These are phyloP conservation scores for Penicillium roqueforti DNA, from an alignment of 495 filamentous ascomycete genomes.

Conservation along the genomic window DNA sequence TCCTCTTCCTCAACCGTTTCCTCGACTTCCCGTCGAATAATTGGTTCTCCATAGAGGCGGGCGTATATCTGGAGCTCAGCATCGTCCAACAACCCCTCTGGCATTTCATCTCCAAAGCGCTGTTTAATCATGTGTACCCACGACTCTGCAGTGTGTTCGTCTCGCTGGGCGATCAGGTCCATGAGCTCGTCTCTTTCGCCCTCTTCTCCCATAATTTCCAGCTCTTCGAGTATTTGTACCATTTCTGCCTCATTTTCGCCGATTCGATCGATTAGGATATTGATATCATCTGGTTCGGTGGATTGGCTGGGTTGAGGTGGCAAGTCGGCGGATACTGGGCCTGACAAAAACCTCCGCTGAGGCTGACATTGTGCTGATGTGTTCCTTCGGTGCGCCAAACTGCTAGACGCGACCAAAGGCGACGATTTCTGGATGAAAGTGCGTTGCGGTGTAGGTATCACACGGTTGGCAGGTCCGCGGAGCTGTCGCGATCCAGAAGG, in stretches of 20 bases:
- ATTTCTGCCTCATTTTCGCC: slow-evolving; percentile 34
- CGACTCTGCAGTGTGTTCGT: slow-evolving; percentile 49
- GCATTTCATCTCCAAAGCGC: slow-evolving; percentile 72
- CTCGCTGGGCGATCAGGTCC: slow-evolving; percentile 27
- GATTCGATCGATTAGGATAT: slow-evolving; percentile 38
- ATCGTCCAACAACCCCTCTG: slow-evolving; percentile 63
- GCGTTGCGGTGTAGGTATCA: slow-evolving; percentile 16
- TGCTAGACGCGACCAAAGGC: neutral
- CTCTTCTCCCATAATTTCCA: slow-evolving; percentile 30
- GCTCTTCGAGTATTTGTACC: slow-evolving; percentile 32
- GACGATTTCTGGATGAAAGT: slow-evolving; percentile 12
- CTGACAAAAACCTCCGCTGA: slow-evolving; percentile 26
- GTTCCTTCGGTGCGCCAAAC: neutral
- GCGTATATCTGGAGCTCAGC: slow-evolving; percentile 74
- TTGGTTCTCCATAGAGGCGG: slow-evolving; percentile 68
- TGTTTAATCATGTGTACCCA: slow-evolving; percentile 67
- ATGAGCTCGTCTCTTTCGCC: slow-evolving; percentile 18
- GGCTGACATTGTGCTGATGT: slow-evolving; percentile 3
- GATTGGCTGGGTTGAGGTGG: slow-evolving; percentile 12
- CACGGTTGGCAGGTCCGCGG: slow-evolving; percentile 25
- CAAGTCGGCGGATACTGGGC: slow-evolving; percentile 17
- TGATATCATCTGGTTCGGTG: slow-evolving; percentile 28
- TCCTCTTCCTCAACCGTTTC: slow-evolving; percentile 35
- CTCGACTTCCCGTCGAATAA: slow-evolving; percentile 42
- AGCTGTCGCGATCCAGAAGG: slow-evolving; percentile 27